Percentiles rank a stretch among this genome's conserved stretches.
Evolutionary conservation across 129 eudicot genomes (phyloP).

Genomic region (Tagetes patula): DNA sequence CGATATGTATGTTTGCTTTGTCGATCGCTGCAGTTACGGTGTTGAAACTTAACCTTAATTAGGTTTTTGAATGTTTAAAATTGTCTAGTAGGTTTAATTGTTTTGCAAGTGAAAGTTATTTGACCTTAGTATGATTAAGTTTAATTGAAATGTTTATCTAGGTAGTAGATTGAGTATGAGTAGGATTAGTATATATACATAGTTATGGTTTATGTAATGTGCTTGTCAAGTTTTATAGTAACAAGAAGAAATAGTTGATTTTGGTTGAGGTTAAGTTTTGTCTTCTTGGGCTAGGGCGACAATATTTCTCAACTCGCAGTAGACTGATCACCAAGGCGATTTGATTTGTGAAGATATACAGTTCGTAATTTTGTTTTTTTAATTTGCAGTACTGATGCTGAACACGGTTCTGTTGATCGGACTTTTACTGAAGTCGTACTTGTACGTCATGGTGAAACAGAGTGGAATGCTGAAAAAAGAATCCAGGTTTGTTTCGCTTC

Average conservation of each 20-base stretch:
- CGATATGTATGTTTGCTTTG: background rate
- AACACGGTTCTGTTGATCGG: slow-evolving; percentile 15
- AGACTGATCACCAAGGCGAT: background rate
- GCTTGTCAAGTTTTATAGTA: too few species aligned
- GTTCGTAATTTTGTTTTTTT: background rate
- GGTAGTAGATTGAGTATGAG: too few species aligned
- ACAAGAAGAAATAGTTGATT: too few species aligned
- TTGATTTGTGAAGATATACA: background rate
- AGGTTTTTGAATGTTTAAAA: too few species aligned
- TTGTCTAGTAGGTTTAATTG: too few species aligned
- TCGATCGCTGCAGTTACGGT: background rate
- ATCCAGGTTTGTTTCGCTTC: slow-evolving; percentile 59
- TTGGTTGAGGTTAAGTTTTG: too few species aligned
- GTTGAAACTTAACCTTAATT: background rate
- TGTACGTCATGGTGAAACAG: slow-evolving; percentile 94
- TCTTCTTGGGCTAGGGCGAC: background rate
- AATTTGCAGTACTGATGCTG: slow-evolving; percentile 30
- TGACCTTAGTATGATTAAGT: too few species aligned
- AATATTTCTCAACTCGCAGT: background rate
- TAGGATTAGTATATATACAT: too few species aligned
- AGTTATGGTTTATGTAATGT: too few species aligned
- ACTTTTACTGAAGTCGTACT: slow-evolving; percentile 62
- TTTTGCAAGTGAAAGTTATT: too few species aligned
- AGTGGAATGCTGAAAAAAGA: slow-evolving; percentile 71
- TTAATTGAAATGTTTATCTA: too few species aligned